Evolutionary conservation across 345 rosid genomes (phyloP).

Genomic region (Hibiscus syriacus): DNA sequence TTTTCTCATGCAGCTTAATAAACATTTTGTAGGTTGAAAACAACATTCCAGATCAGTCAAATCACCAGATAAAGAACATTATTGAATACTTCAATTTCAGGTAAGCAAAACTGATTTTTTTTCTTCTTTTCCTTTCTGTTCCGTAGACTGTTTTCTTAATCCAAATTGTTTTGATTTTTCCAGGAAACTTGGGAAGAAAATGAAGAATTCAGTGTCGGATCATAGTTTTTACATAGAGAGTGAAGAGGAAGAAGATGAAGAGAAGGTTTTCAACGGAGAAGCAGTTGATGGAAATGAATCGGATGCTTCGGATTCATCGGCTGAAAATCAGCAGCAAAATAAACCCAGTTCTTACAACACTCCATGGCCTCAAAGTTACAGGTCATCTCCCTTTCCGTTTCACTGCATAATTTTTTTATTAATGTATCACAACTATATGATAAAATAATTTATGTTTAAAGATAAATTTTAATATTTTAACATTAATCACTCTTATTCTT

Average conservation of each 20-base stretch:
- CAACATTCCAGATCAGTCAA: neutral
- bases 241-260: slow-evolving; percentile 66
- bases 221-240: slow-evolving; percentile 82
- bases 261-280: slow-evolving; percentile 28
- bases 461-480: no score
- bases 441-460: no score
- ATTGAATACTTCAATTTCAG: neutral
- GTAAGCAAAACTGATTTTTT: neutral
- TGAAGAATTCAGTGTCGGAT: slow-evolving; percentile 83
- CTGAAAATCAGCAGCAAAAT: slow-evolving; percentile 35
- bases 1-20: neutral
- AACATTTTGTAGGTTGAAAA: neutral
- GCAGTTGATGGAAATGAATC: slow-evolving; percentile 41
- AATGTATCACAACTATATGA: no score
- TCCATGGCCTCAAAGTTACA: slow-evolving; percentile 96
- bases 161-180: neutral
- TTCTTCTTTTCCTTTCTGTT: neutral
- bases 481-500: no score
- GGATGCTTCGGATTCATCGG: slow-evolving; percentile 36
- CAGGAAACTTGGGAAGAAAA: slow-evolving; percentile 4
- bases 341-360: slow-evolving; percentile 54
- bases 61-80: neutral
- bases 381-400: slow-evolving; percentile 22
- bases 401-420: no score
- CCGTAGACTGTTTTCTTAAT: neutral